These are phyloP conservation scores for Trametes gibbosa DNA, from an alignment of 768 basidiomycete species.

Conservation along the genomic window DNA sequence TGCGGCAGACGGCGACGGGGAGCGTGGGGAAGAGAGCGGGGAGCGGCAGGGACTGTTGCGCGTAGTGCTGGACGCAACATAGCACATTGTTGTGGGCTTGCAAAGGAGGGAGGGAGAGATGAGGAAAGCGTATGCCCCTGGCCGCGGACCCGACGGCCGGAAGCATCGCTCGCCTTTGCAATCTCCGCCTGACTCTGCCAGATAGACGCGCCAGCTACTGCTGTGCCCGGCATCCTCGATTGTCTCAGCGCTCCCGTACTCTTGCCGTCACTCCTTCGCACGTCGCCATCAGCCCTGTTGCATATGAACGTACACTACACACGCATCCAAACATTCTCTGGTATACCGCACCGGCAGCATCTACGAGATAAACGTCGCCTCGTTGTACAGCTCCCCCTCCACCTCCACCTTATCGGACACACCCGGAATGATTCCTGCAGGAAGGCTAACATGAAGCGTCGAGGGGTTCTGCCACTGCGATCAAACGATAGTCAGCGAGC, in stretches of 20 bases:
- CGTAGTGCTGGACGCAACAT: conserved; percentile 50
- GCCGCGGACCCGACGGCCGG: neutral
- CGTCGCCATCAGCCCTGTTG: neutral
- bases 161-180: conserved; percentile 5
- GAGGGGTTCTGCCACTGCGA: conserved; percentile 56
- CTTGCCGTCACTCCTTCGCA: neutral
- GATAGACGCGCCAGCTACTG: conserved; percentile 11
- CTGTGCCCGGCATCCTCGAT: conserved; percentile 8
- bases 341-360: neutral
- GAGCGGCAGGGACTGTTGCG: conserved; percentile 22
- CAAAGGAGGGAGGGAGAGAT: neutral
- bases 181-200: conserved; percentile 9
- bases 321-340: neutral
- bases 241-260: neutral
- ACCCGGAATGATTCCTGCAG: conserved; percentile 40
- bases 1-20: conserved; percentile 9
- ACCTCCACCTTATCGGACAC: conserved; percentile 43
- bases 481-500: neutral
- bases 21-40: neutral
- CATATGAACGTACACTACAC: neutral
- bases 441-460: conserved; percentile 47
- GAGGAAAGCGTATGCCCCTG: neutral
- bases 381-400: conserved; percentile 76
- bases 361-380: conserved; percentile 84
- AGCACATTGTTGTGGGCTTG: conserved; percentile 38